Base-by-base conservation (phyloP, 495 filamentous ascomycete species). In the Tuber indicum region DNA sequence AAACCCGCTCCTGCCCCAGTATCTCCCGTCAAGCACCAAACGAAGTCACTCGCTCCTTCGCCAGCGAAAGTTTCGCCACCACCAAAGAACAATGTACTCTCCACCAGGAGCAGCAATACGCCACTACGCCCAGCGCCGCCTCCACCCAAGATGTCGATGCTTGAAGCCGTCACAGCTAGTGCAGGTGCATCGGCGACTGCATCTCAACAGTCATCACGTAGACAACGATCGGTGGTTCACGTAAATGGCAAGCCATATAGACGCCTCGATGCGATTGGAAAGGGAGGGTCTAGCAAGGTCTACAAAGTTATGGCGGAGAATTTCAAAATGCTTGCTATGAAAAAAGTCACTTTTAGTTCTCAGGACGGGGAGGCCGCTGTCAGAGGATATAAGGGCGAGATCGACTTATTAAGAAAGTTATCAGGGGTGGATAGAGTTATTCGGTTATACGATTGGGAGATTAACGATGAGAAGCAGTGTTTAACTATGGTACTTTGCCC, bases 231-330 rank as follows among this genome's bases (percentile, higher is more conserved):
- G 47, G 89, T 92, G 75, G 88, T 98, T 23, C 89, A 90, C 14
- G 92, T 99, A 73, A 99, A 99, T 83, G 93, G 93, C 82, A 96
- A 96, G 83, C 89, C 89, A 32, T 99, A 97, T 82, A 94, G 92
- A 23, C 89, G 93, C 39, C 88, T 98, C 74, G 95, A 97, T 83
- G 92, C 91, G 75, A 91, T 99, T 74, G 96, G 96, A 3, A 91
- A 93, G 66, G 96, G 96, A 75, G 96, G 96, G 39, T 97, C 93
- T 77, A 92, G 92, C 45, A 92, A 94, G 79, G 96, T 99, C 1
- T 99, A 97, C 83, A 92, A 94, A 66, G 96, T 99, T 10, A 96
- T 97, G 88, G 95, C 96, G 0, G 96, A 98, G 82, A 98, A 96
- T 83, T 93, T 91, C 78, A 96, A 94, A 84, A 92, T 96, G 83